Conservation (phyloP, 208 protist species). For the Wallacemonas sp. region DNA sequence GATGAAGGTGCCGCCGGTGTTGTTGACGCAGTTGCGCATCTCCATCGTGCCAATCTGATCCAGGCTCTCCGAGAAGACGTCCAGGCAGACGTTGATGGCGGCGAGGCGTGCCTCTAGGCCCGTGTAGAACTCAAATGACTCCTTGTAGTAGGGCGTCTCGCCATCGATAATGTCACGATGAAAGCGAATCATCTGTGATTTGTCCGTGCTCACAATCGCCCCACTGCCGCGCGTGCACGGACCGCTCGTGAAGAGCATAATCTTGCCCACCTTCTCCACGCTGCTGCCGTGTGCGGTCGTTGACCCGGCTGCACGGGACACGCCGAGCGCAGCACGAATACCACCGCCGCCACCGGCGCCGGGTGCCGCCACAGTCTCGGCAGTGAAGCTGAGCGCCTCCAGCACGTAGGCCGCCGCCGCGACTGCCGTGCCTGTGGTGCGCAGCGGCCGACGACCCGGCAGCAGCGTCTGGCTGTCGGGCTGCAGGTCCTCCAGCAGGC, state of each 20-base stretch:
- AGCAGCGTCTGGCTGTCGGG: conserved; percentile 49
- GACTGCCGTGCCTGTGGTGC: conserved; percentile 75
- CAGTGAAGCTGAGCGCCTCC: conserved; percentile 47
- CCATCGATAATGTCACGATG: conserved; percentile 96
- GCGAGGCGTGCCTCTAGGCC: conserved; percentile 86
- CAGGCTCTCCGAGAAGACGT: conserved; percentile 96
- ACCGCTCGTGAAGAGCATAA: conserved; percentile 96
- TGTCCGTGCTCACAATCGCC: conserved; percentile 85
- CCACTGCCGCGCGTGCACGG: conserved; percentile 95
- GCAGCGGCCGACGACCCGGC: conserved; percentile 58
- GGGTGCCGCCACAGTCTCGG: conserved; percentile 13
- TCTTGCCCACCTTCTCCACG: conserved; percentile 37
- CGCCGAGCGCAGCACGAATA: conserved; percentile 11
- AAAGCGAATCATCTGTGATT: conserved; percentile 96
- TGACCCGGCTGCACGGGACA: conserved; percentile 5
- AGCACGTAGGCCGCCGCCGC: conserved; percentile 59
- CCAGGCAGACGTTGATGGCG: conserved; percentile 91
- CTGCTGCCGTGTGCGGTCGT: conserved; percentile 5
- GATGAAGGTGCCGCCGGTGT: conserved; percentile 95
- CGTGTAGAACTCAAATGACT: conserved; percentile 90
- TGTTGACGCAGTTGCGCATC: conserved; percentile 91
- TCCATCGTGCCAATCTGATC: conserved; percentile 98
- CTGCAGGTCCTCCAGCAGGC: conserved; percentile 60
- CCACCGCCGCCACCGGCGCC: background rate
- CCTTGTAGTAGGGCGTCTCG: conserved; percentile 73